phyloP scores from a whole-genome alignment of 2,329 filamentous ascomycete species.

The Alternaria tenuissima region DNA sequence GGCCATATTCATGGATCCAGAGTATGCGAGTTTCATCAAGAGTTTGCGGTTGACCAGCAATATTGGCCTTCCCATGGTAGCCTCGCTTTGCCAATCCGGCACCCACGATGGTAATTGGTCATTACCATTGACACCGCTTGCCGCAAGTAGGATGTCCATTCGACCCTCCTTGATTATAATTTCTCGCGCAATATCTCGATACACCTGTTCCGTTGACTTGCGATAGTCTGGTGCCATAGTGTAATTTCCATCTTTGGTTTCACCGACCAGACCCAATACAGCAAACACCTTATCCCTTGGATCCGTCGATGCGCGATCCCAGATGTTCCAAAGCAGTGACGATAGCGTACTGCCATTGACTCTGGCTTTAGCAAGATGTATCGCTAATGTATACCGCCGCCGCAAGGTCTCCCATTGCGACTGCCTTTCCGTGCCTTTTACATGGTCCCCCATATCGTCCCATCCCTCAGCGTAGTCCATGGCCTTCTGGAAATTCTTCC shows the following conservation, averaged over 20 bases:
- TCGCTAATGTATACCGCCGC: neutral
- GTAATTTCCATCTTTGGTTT: fast-evolving
- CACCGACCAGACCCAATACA: neutral
- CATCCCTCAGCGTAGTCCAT: neutral
- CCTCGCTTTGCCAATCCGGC: neutral
- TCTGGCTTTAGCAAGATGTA: neutral
- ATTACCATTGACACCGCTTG: neutral
- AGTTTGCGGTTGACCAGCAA: neutral
- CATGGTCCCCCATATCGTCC: neutral
- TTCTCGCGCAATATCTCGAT: neutral
- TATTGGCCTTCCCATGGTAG: neutral
- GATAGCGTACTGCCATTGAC: neutral
- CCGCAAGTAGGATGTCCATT: neutral
- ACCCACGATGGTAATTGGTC: neutral
- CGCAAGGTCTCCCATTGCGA: neutral
- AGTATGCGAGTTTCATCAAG: neutral
- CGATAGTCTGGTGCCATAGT: neutral
- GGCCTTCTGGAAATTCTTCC: neutral
- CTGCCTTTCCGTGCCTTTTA: neutral
- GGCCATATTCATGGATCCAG: neutral
- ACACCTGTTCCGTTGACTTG: neutral
- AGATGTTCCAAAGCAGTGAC: neutral
- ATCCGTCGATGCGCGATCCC: neutral
- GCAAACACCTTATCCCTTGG: neutral
- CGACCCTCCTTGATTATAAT: neutral